Evolutionary conservation across 352 stramenopile species (phyloP).

Genomic region (Pythium monospermum): DNA sequence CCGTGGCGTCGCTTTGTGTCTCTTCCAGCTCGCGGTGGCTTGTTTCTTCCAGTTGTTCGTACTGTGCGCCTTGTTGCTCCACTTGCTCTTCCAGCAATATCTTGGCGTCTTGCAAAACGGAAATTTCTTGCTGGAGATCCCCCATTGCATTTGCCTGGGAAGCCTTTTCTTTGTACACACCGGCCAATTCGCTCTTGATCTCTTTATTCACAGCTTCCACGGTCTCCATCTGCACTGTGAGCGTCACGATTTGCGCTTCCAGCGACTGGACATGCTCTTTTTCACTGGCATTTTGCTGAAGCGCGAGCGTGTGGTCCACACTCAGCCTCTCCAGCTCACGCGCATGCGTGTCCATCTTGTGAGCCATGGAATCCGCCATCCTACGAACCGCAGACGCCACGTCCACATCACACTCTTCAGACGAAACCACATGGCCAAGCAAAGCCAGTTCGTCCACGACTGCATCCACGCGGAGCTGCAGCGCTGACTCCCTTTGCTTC

Average conservation of each 20-base stretch:
- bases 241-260: neutral
- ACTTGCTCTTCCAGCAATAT: slow-evolving; percentile 8
- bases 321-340: neutral
- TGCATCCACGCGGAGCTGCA: slow-evolving; percentile 1
- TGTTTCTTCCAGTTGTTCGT: slow-evolving; percentile 43
- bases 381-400: neutral
- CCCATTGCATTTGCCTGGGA: neutral
- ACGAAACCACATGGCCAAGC: neutral
- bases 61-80: slow-evolving; percentile 16
- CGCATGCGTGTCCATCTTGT: neutral
- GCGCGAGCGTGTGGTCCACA: neutral
- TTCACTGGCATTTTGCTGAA: neutral
- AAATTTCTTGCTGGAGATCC: neutral
- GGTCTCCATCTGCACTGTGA: neutral
- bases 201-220: neutral
- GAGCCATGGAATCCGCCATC: neutral
- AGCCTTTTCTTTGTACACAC: neutral
- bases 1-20: slow-evolving; percentile 36
- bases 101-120: neutral
- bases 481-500: neutral
- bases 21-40: slow-evolving; percentile 33
- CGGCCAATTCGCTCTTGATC: neutral
- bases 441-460: neutral
- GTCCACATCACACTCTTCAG: neutral
- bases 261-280: neutral